Percentiles rank a stretch among this genome's conserved stretches.
phyloP scores from a whole-genome alignment of 2,329 filamentous ascomycete species.

The Pseudocercospora vitis region DNA sequence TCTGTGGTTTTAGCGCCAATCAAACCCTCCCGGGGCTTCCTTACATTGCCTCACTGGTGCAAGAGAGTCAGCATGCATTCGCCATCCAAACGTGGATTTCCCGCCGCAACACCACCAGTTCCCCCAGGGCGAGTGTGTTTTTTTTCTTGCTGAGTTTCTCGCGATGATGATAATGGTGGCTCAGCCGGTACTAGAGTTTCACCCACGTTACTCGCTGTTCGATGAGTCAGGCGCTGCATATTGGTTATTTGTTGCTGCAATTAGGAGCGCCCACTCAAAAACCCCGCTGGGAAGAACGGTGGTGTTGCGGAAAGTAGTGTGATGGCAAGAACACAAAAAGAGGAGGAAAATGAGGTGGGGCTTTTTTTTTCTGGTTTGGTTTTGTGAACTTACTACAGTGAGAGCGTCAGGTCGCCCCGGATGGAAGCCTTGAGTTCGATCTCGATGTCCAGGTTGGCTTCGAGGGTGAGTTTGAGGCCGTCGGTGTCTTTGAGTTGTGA shows the following conservation, averaged over 20 bases:
- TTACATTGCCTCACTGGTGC: neutral
- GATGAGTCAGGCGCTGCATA: conserved; percentile 9
- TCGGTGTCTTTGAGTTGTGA: conserved; percentile 56
- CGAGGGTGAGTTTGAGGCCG: conserved; percentile 69
- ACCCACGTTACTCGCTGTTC: conserved; percentile 9
- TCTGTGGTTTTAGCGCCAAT: too few species aligned
- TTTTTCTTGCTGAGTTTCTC: too few species aligned
- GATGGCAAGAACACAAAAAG: neutral
- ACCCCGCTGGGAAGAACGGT: neutral
- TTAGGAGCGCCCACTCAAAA: neutral
- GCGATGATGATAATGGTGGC: too few species aligned
- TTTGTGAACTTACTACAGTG: conserved; percentile 71
- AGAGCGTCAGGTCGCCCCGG: conserved; percentile 77
- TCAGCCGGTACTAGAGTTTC: conserved; percentile 5
- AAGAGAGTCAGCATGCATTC: neutral
- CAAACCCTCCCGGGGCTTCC: too few species aligned
- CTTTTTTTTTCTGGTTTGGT: too few species aligned
- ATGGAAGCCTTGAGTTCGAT: conserved; percentile 84
- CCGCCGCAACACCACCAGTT: neutral
- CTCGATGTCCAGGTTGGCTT: conserved; percentile 78
- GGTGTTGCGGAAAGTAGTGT: too few species aligned
- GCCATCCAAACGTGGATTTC: neutral
- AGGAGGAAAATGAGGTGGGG: too few species aligned
- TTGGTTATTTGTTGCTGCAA: conserved; percentile 3
- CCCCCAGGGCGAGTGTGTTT: neutral